These are phyloP conservation scores for Pulveroboletus ravenelii DNA, from an alignment of 768 basidiomycete species.

Conservation along the genomic window DNA sequence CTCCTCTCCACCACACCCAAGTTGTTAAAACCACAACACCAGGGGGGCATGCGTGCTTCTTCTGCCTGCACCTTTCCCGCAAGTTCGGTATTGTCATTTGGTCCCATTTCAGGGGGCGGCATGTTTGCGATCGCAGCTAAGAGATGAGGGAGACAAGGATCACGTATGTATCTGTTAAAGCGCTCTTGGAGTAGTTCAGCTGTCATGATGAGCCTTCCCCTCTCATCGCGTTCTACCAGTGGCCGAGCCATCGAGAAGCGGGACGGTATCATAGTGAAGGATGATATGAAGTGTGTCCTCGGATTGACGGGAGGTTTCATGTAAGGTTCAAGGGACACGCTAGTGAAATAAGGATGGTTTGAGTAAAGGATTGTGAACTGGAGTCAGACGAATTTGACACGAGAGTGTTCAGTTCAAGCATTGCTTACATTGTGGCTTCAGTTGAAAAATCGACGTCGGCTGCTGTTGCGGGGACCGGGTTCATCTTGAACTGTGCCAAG, in stretches of 20 bases:
- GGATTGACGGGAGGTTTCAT: conserved; percentile 17
- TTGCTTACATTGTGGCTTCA: conserved; percentile 7
- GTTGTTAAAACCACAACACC: conserved; percentile 13
- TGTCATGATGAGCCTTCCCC: conserved; percentile 9
- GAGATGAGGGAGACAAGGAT: conserved; percentile 17
- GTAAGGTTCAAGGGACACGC: conserved; percentile 17
- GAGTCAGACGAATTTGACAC: too few relatives aligned
- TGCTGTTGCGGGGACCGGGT: conserved; percentile 5
- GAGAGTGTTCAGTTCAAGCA: neutral
- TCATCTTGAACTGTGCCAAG: conserved; percentile 20
- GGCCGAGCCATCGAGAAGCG: conserved; percentile 15
- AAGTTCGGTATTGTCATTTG: neutral
- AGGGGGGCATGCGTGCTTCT: neutral
- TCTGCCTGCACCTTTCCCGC: neutral
- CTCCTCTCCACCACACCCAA: conserved; percentile 12
- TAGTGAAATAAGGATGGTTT: neutral
- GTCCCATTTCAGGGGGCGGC: neutral
- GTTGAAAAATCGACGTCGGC: conserved; percentile 16
- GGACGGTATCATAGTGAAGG: conserved; percentile 9
- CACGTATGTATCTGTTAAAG: conserved; percentile 6
- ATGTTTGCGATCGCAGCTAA: neutral
- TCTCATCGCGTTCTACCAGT: conserved; percentile 8
- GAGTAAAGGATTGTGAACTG: neutral
- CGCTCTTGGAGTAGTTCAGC: conserved; percentile 10
- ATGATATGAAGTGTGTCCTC: conserved; percentile 16